A percentile compares a stretch with the other conserved stretches of the same genome.
Conservation (phyloP, 2,329 filamentous ascomycete genomes). For the Thermoascus crustaceus region DNA sequence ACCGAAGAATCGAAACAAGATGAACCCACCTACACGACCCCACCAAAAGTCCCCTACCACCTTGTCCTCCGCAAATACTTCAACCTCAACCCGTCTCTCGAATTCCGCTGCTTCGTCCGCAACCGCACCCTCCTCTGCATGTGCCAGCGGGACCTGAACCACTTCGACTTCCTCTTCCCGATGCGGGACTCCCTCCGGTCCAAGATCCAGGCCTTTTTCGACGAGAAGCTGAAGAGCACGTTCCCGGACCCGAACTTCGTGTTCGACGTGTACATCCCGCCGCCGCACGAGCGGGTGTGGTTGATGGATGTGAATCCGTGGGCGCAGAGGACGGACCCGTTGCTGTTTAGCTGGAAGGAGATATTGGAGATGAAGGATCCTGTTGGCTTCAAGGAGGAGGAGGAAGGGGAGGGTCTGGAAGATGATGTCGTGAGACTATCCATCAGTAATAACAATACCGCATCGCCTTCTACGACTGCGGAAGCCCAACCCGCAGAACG, state of each 20-base stretch:
- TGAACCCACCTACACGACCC: conserved; percentile 9
- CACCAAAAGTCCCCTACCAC: conserved; percentile 56
- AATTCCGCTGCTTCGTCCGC: conserved; percentile 94
- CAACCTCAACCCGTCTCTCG: conserved; percentile 78
- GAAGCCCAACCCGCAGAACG: no score
- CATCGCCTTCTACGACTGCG: no score
- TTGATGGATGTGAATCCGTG: conserved; percentile 94
- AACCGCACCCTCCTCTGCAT: conserved; percentile 71
- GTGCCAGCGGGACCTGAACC: conserved; percentile 80
- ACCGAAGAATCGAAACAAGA: conserved; percentile 2
- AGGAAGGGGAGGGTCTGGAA: conserved; percentile 16
- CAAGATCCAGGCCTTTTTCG: conserved; percentile 71
- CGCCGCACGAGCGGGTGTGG: conserved; percentile 65
- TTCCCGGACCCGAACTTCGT: conserved; percentile 80
- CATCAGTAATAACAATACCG: conserved; percentile 16
- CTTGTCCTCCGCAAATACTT: conserved; percentile 84
- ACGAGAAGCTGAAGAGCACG: conserved; percentile 60
- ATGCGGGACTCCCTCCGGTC: conserved; percentile 59
- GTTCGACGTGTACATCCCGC: conserved; percentile 88
- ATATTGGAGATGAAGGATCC: conserved; percentile 59
- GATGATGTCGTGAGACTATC: conserved; percentile 30
- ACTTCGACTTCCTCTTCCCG: conserved; percentile 72
- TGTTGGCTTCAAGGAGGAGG: conserved; percentile 28
- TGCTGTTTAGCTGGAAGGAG: conserved; percentile 86
- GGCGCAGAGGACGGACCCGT: conserved; percentile 78